Base-by-base conservation (phyloP, 2,329 filamentous ascomycete genomes). In the Colletotrichum falcatum region DNA sequence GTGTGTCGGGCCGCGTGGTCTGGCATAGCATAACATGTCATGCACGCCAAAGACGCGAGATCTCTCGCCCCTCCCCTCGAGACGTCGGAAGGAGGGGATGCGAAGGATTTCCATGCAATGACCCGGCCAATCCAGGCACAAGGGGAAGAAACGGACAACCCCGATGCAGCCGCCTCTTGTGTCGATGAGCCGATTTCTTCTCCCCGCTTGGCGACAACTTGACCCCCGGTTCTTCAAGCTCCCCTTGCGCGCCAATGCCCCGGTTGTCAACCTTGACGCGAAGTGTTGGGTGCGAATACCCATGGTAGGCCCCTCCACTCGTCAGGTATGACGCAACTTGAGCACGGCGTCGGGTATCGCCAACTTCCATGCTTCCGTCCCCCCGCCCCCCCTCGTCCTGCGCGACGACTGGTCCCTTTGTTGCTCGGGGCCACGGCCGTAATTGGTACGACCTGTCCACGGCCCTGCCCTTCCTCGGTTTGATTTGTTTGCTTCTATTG, bases 271-370 rank as follows among this genome's bases (percentile, higher is more conserved):
- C n/a, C n/a, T n/a, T n/a, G n/a, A n/a, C n/a, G n/a, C n/a, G 42
- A 23, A n/a, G 20, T 55, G 49, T 51, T 30, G 46, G 33, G 44
- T 30, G 39, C 11, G n/a, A n/a, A n/a, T n/a, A n/a, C n/a, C n/a
- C n/a, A n/a, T 37, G 35, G 35, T 16, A 2, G 20, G 16, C 6
- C 2, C 23, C 48, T n/a, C 44, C 11, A 2, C 44, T 9, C 23
- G 64, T 60, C 68, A 33, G 51, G 68, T 68, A 71, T 71, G 68
- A 71, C 68, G 68, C 64, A 71, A 71, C 53, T 59, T 59, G 64
- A 68, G 68, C 68, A 68, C 64, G 37, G 58, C 68, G 39, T 67
- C 68, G 64, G 68, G 58, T 59, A 67, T 71, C 64, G 68, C 68
- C 68, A 68, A 49, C 58, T 63, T 60, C n/a, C n/a, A n/a, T n/a